phyloP scores from a whole-genome alignment of 768 basidiomycete genomes.

The Mycena vulgaris region DNA sequence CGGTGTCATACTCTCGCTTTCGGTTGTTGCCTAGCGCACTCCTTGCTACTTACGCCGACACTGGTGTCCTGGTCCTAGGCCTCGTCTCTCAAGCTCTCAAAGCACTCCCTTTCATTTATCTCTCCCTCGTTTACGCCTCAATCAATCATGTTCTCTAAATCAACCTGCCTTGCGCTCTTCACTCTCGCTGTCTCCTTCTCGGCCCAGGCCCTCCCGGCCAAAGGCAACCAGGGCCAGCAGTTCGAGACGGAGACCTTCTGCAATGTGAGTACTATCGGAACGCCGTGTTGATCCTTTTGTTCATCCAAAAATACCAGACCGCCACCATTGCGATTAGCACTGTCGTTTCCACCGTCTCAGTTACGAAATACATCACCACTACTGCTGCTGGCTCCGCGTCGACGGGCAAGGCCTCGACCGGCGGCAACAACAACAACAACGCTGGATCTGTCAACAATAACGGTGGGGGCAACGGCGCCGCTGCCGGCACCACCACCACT shows the following conservation, averaged over 20 bases:
- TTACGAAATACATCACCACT: constrained; percentile 14
- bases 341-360: constrained; percentile 19
- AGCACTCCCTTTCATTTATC: constrained; percentile 26
- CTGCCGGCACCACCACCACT: background rate
- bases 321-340: constrained; percentile 26
- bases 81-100: constrained; percentile 31
- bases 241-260: constrained; percentile 34
- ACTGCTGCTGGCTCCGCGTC: constrained; percentile 6
- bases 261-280: constrained; percentile 5
- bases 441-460: background rate
- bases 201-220: constrained; percentile 15
- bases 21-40: constrained; percentile 30
- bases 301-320: background rate
- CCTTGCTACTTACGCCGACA: constrained; percentile 18
- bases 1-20: constrained; percentile 10
- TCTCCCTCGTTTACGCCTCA: constrained; percentile 1
- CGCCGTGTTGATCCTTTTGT: background rate
- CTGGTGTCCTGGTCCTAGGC: constrained; percentile 30
- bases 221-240: background rate
- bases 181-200: constrained; percentile 23
- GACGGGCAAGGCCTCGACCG: background rate
- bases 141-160: constrained; percentile 33
- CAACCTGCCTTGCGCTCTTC: constrained; percentile 31
- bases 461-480: background rate
- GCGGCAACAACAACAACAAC: background rate